Conservation (phyloP, 2,329 filamentous ascomycete species). For the Colletotrichum higginsianum region DNA sequence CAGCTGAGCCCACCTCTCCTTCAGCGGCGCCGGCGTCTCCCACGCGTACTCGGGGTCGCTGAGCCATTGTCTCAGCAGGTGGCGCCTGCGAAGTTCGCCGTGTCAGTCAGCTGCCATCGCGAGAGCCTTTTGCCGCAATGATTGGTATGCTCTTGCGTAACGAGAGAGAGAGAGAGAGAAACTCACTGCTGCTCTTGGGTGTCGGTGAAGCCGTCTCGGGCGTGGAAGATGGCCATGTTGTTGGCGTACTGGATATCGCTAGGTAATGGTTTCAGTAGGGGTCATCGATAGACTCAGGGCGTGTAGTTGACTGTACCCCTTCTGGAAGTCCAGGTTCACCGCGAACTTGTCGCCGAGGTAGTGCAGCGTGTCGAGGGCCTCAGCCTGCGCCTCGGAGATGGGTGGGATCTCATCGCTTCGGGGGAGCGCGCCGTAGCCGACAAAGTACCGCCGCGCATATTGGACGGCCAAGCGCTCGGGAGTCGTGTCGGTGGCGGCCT, state of each 20-base stretch:
- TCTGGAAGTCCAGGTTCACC: slow-evolving; percentile 61
- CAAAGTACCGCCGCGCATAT: slow-evolving; percentile 72
- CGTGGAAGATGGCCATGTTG: slow-evolving; percentile 69
- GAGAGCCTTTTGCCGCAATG: too few species aligned
- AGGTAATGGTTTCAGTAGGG: too few species aligned
- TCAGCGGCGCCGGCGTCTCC: slow-evolving; percentile 62
- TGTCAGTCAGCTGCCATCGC: slow-evolving; percentile 42
- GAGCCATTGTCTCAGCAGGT: slow-evolving; percentile 66
- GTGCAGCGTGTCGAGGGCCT: slow-evolving; percentile 67
- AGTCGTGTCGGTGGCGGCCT: slow-evolving; percentile 59
- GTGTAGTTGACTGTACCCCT: slow-evolving; percentile 45
- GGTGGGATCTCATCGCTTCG: slow-evolving; percentile 69
- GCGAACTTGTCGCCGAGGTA: slow-evolving; percentile 63
- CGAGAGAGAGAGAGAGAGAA: too few species aligned
- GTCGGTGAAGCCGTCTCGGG: slow-evolving; percentile 64
- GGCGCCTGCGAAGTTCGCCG: slow-evolving; percentile 54
- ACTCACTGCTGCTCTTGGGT: slow-evolving; percentile 60
- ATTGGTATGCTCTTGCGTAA: background rate
- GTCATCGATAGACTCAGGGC: too few species aligned
- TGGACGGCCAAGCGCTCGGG: slow-evolving; percentile 72
- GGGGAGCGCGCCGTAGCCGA: slow-evolving; percentile 69
- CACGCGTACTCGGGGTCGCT: slow-evolving; percentile 65
- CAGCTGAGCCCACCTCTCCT: slow-evolving; percentile 65
- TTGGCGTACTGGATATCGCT: slow-evolving; percentile 70
- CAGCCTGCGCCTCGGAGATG: slow-evolving; percentile 67